Base-by-base conservation (phyloP, 176 grass and related monocot genomes). In the Melocanna baccifera region DNA sequence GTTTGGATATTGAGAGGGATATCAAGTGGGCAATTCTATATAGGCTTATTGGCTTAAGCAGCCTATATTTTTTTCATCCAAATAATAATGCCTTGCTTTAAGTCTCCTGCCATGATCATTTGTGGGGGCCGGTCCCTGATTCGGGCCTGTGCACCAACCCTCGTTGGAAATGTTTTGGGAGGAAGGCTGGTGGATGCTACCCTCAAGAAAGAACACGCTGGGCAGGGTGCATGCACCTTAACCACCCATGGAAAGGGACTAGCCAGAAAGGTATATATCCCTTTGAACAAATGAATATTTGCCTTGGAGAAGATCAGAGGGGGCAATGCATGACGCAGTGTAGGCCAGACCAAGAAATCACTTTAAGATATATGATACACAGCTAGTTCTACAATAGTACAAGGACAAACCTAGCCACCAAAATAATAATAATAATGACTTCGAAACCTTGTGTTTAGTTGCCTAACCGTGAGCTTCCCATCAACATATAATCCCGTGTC, bases 211-310 rank as follows among this genome's bases (percentile, higher is more conserved):
- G 48, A 61, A 40, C 20, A 41, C 66, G 79, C 32, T 68, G 74
- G 50, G 75, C 84, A 74, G 61, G 89, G 87, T 90, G 84, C 89
- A 87, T 87, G 84, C 74, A 90, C 84, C 84, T 83, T 78, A 87
- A 84, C 75, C 75, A 74, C 79, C 67, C 56, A 41, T 23, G 50
- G 67, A 58, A 28, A 78, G 79, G 73, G 57, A 86, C 73, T 57
- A 41, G 61, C 42, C 39, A 76, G 30, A 66, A 19, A 83, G 16
- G 70, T 52, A n/a, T 41, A 11, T n/a, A 6, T 76, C 32, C 23
- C 34, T 72, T 69, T 30, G 62, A 43, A 26, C 29, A 72, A 32
- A 67, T 68, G 47, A 68, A 68, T 80, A 50, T 16, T 22, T 2
- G 37, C 19, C 4, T 9, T 16, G 9, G n/a, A 19, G 69, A 67